phyloP scores from a whole-genome alignment of 176 grass and related monocot genomes.

The Cenchrus fungigraminus region DNA sequence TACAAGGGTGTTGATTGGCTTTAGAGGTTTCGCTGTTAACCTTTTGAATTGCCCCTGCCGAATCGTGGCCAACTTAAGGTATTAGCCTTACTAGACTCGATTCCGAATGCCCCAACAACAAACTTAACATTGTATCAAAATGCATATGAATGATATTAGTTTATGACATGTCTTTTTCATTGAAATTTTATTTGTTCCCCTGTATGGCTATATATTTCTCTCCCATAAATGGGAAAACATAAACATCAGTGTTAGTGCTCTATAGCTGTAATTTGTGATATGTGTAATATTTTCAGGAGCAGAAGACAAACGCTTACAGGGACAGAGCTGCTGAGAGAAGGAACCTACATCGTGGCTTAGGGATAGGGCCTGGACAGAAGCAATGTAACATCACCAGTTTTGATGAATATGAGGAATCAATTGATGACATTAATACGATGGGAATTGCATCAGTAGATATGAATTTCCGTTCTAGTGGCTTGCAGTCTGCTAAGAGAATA shows the following conservation, averaged over 20 bases:
- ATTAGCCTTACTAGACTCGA: too few species aligned
- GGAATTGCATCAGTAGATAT: constrained; percentile 55
- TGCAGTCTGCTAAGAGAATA: constrained; percentile 75
- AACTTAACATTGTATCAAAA: background rate
- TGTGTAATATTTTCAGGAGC: constrained; percentile 48
- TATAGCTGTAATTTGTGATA: constrained; percentile 28
- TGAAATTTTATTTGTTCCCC: constrained; percentile 22
- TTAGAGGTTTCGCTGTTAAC: too few species aligned
- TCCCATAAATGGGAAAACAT: background rate
- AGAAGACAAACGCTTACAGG: constrained; percentile 61
- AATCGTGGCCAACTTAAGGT: too few species aligned
- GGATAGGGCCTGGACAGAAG: constrained; percentile 80
- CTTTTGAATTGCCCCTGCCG: too few species aligned
- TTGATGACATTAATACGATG: constrained; percentile 41
- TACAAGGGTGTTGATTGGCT: too few species aligned
- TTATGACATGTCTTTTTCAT: constrained; percentile 15
- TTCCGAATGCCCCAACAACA: too few species aligned
- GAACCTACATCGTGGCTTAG: constrained; percentile 62
- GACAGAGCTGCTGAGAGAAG: constrained; percentile 93
- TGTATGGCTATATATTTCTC: background rate
- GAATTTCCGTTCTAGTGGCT: constrained; percentile 54
- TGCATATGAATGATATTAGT: background rate
- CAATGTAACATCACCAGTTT: constrained; percentile 4
- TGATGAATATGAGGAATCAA: constrained; percentile 51
- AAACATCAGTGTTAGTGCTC: constrained; percentile 18